Evolutionary conservation across 2,329 filamentous ascomycete species (phyloP).

Genomic region (Clonostachys solani): DNA sequence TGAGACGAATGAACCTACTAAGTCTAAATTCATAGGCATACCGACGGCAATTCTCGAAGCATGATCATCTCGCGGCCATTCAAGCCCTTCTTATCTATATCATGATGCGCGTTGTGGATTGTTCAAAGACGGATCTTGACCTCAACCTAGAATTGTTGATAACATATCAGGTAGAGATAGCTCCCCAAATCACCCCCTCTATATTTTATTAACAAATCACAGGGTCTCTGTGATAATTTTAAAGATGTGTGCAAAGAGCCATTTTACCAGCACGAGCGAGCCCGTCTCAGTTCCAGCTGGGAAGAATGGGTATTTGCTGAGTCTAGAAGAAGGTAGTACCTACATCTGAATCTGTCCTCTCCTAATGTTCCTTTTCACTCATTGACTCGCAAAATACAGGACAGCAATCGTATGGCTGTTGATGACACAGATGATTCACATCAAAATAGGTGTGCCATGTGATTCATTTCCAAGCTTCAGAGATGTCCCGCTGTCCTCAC

Average conservation of each 20-base stretch:
- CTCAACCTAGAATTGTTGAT: too few species aligned
- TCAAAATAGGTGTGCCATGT: not conserved
- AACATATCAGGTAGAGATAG: too few species aligned
- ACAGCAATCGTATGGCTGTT: slow-evolving; percentile 15
- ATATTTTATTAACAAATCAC: too few species aligned
- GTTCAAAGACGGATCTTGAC: too few species aligned
- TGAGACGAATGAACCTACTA: not conserved
- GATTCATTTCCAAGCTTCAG: slow-evolving; percentile 4
- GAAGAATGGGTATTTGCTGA: slow-evolving; percentile 23
- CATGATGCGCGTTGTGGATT: too few species aligned
- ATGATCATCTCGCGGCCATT: slow-evolving; percentile 11
- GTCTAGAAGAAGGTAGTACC: slow-evolving; percentile 13
- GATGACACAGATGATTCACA: slow-evolving; percentile 11
- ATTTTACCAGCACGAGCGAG: slow-evolving; percentile 4
- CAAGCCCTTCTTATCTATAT: slow-evolving; percentile 17
- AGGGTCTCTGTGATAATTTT: too few species aligned
- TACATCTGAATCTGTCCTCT: not conserved
- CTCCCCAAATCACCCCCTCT: not conserved
- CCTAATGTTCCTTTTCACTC: not conserved
- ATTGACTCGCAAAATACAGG: slow-evolving; percentile 1
- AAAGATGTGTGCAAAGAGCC: too few species aligned
- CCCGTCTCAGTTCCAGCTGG: slow-evolving; percentile 12
- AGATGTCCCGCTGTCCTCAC: slow-evolving; percentile 8
- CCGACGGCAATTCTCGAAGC: not conserved
- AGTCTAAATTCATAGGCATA: too few species aligned